A percentile compares a stretch with the other conserved stretches of the same genome.
Evolutionary conservation across 1,284 basidiomycete species (phyloP).

Genomic region (Puccinia horiana): DNA sequence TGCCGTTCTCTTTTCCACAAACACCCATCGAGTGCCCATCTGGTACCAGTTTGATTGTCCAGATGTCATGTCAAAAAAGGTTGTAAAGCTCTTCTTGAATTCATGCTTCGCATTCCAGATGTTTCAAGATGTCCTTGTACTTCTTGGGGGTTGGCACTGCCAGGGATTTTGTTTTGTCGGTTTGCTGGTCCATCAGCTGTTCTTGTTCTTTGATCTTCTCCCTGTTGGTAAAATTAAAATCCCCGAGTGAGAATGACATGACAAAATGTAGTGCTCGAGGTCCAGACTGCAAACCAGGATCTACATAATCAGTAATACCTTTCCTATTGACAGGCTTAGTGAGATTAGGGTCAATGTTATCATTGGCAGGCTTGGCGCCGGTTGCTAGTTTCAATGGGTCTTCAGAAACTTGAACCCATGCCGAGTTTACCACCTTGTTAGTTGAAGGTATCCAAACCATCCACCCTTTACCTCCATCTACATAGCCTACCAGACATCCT

Average conservation of each 20-base stretch:
- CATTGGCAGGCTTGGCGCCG: too few relatives aligned
- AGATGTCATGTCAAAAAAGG: background rate
- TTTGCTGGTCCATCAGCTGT: background rate
- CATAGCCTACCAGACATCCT: constrained; percentile 1
- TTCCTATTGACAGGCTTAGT: too few relatives aligned
- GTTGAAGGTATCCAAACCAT: background rate
- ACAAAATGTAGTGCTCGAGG: background rate
- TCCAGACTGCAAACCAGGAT: background rate
- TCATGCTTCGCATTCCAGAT: background rate
- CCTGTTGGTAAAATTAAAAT: background rate
- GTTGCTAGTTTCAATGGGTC: background rate
- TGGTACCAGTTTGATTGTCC: background rate
- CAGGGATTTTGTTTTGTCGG: background rate
- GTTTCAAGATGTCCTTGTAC: constrained; percentile 4
- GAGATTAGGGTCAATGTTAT: background rate
- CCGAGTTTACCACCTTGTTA: background rate
- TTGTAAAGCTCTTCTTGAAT: constrained; percentile 11
- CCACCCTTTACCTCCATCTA: constrained; percentile 4
- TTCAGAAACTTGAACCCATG: background rate
- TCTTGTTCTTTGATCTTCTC: background rate
- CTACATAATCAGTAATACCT: background rate
- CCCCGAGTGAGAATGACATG: background rate
- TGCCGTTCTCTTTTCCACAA: background rate
- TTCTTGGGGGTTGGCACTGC: background rate
- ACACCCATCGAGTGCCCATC: background rate